phyloP scores from a whole-genome alignment of 2,329 filamentous ascomycete genomes.

The Fusarium nodosum region DNA sequence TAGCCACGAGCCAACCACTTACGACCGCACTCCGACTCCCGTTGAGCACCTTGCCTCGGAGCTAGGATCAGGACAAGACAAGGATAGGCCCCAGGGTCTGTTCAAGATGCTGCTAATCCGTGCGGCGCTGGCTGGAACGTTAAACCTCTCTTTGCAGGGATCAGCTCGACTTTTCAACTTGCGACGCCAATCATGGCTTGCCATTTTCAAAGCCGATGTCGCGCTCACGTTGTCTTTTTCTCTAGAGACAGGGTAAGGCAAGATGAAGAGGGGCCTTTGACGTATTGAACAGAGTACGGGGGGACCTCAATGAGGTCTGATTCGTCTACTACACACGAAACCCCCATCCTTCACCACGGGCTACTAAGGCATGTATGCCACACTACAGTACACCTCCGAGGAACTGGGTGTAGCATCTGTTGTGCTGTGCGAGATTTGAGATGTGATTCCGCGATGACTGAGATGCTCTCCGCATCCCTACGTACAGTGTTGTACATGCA shows the following conservation, averaged over 20 bases:
- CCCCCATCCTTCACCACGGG: constrained; percentile 34
- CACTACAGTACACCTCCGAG: constrained; percentile 31
- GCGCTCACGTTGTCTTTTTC: constrained; percentile 43
- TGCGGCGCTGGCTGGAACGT: constrained; percentile 49
- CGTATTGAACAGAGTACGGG: constrained; percentile 48
- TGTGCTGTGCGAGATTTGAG: constrained; percentile 40
- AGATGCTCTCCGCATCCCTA: constrained; percentile 27
- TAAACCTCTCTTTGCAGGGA: constrained; percentile 47
- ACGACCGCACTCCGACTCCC: constrained; percentile 42
- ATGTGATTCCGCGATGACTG: constrained; percentile 31
- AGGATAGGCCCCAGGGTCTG: constrained; percentile 28
- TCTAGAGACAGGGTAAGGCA: constrained; percentile 10
- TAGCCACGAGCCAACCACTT: constrained; percentile 44
- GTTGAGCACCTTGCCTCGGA: constrained; percentile 16
- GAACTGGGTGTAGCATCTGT: constrained; percentile 42
- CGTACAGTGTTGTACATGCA: constrained; percentile 13
- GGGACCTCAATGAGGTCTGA: constrained; percentile 41
- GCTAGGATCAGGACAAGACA: constrained; percentile 30
- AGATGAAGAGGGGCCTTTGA: constrained; percentile 40
- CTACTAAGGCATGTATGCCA: neutral
- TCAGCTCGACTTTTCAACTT: constrained; percentile 39
- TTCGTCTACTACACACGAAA: constrained; percentile 39
- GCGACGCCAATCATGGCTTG: constrained; percentile 52
- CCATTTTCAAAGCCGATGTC: constrained; percentile 55
- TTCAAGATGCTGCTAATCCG: constrained; percentile 39